A percentile compares a stretch with the other conserved stretches of the same genome.
Conservation (phyloP, 257 asterid genomes). For the Solanum infundibuliforme region DNA sequence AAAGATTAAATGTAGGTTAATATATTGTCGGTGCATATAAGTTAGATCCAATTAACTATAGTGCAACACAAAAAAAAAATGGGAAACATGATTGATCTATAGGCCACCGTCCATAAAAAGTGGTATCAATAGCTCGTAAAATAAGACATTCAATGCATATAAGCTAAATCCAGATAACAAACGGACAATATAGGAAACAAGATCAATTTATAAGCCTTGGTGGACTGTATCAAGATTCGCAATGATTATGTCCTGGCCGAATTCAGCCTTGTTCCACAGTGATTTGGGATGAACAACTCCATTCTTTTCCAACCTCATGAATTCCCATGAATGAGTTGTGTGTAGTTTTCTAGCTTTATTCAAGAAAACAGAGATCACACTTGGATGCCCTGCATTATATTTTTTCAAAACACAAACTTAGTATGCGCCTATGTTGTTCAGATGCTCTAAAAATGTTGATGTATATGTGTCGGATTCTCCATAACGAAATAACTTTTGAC, state of each 20-base stretch:
- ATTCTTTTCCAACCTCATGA: constrained; percentile 35
- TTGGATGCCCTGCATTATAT: constrained; percentile 35
- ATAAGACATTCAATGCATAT: neutral
- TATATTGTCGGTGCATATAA: neutral
- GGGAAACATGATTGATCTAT: neutral
- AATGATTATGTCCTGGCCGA: constrained; percentile 50
- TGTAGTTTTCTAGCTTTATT: constrained; percentile 37
- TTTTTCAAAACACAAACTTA: neutral
- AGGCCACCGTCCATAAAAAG: neutral
- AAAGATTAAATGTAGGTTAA: too few relatives aligned
- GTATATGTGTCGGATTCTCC: neutral
- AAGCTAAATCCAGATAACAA: neutral
- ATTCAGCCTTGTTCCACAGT: constrained; percentile 48
- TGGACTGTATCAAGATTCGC: constrained; percentile 42
- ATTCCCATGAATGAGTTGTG: constrained; percentile 79
- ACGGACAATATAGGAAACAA: neutral
- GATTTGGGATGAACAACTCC: constrained; percentile 25
- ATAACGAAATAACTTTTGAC: neutral
- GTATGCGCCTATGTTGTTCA: neutral
- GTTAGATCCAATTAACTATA: neutral
- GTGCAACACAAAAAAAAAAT: neutral
- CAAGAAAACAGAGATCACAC: constrained; percentile 51
- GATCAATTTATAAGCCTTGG: neutral
- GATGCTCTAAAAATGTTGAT: neutral
- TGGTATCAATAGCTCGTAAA: neutral